Evolutionary conservation across 768 basidiomycete species (phyloP), one percentile per base, ranked within the genome.

Genomic region (Hydnum rufescens): DNA sequence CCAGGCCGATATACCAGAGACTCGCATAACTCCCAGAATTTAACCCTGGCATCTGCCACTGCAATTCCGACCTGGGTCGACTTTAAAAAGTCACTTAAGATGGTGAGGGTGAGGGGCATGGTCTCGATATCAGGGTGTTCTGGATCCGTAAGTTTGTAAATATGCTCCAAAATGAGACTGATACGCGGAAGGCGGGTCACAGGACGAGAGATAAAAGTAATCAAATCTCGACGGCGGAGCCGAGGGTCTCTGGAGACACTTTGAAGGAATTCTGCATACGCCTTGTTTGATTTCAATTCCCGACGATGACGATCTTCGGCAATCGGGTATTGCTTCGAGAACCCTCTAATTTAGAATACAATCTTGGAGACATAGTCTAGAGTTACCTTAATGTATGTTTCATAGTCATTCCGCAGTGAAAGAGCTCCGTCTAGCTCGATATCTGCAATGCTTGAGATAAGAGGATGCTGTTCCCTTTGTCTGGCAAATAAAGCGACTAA

Each of bases 31-130:
- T 70, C 77, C 80, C 82, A 85, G 55, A 87, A 79, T 61, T 87
- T 88, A 57, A 90, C 88, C 62, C 88, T 88, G 56, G 76, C 74
- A 61, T 92, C 88, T 1, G 89, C 85, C n/a, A 80, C 83, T 55
- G 78, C 83, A 54, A 93, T 90, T 3, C 89, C 89, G 1, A 87
- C 87, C 60, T 92, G 80, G 0, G 85, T 85, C 57, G 80, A 80
- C 69, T 83, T 87, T 55, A 93, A 71, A 56, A 77, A 79, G 44
- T 78, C 74, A 29, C 71, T 75, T 51, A 92, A 59, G 2, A 89
- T 73, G 5, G 70, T 71, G 25, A 84, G 60, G 18, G 84, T 74
- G 3, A 86, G 69, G 1, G 86, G 85, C 4, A 92, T 69, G 3
- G 73, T 75, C 55, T 89, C 82, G 42, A 74, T 61, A 63, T 93